Evolutionary conservation across 306 rosid genomes (phyloP), one percentile per base, ranked within the genome.

Genomic region (Vicia sativa): DNA sequence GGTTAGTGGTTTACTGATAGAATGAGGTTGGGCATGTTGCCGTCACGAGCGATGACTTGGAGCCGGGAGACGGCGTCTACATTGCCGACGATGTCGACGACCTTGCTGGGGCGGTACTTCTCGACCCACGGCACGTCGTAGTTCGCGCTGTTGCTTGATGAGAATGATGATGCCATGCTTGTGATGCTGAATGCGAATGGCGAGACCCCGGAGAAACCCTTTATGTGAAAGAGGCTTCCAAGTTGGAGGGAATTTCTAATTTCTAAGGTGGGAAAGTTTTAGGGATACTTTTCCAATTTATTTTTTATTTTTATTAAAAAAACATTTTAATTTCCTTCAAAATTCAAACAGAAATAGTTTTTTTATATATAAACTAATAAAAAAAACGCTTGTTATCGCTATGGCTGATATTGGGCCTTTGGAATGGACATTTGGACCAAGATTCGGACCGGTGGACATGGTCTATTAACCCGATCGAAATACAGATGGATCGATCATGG

Each of bases 51-150:
- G 68, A 93, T 90, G 79, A 93, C 86, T 84, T 90, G 97, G 31
- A 93, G 91, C 28, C 98, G 53, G 3, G 95, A 90, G 14, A 93
- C 96, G 67, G 98, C 95, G 60, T 90, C 98, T 16, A 81, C 84
- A 65, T 93, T 90, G 71, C 97, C 98, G 11, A 93, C 96, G 41
- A 93, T 90, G 84, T 93, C 97, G 4, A 55, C 67, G 68, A 90
- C 90, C 78, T 80, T 93, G 84, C 0, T 62, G 70, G 98, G 98
- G 61, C 96, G 87, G 80, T 83, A 93, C 86, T 93, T 93, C 87
- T 93, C 98, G 6, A 93, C 90, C 98, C 98, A 93, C 12, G 98
- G 96, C 1, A 86, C 75, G 62, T 93, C 97, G 78, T 88, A 93
- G 74, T 11, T 18, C 29, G 56, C 45, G 59, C 11, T 64, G 71